Base-by-base conservation (phyloP, 148 eudicot genomes). In the Cornus kousa region DNA sequence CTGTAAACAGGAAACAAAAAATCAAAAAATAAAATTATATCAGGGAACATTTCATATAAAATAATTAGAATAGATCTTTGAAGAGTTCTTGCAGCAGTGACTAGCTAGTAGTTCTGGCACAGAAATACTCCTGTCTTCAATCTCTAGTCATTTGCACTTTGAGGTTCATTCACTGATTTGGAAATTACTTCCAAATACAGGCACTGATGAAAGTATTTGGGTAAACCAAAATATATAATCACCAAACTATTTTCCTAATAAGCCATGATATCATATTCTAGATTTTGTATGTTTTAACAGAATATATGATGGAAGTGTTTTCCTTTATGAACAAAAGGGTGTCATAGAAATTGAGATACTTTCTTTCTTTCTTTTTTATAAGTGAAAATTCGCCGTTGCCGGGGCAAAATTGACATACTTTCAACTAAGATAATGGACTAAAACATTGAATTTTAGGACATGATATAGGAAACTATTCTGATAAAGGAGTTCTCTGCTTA, bases 1-100 rank as follows among this genome's bases (percentile, higher is more conserved):
- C 98, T 94, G 87, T 14, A 82, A 70, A 80, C 33, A 62, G 4
- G 59, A 72, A 62, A 81, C 39, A 74, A 40, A n/a, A 43, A 20
- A 28, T 28, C 28, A 5, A 13, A 35, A 35, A 35, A 57, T 57
- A 19, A 16, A 17, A 14, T 19, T 57, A 17, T 57, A 8, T 57
- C 64, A 57, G 5, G 19, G n/a, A 35, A 35, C 37, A 35, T 35
- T 35, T 35, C 37, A 35, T 35, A 35, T 35, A 57, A 57, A 57
- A 57, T 4, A 57, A 57, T 14, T 17, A 1, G 19, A 13, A 11
- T 57, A n/a, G 12, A 57, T 57, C 64, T 48, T 48, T 48, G 53
- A 48, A 17, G 64, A 57, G 2, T 57, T 57, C 19, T 57, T 57
- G 64, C 64, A 57, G 64, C 19, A 57, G 19, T 62, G 8, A 62